Percentiles rank a stretch among this genome's conserved stretches.
Evolutionary conservation across 441 rosid species (phyloP).

Genomic region (Brassica hybrid): DNA sequence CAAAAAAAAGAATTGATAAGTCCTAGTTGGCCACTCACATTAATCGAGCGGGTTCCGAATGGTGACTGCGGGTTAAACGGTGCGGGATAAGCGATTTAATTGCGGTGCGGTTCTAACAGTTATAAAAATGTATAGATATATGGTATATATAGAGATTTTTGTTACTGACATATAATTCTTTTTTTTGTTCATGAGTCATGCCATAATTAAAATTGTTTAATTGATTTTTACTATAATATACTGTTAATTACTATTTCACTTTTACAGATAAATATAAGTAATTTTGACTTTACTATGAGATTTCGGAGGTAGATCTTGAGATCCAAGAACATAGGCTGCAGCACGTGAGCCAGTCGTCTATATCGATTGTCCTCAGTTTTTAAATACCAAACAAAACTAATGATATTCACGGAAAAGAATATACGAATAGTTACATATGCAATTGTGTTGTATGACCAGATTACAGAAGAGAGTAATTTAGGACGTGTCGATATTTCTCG

Average conservation of each 20-base stretch:
- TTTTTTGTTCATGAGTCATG: neutral
- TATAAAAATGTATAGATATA: too few relatives aligned
- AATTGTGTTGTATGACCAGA: neutral
- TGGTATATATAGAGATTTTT: too few relatives aligned
- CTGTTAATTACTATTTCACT: constrained; percentile 37
- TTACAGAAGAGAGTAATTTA: neutral
- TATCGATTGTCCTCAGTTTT: constrained; percentile 3
- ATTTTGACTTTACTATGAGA: constrained; percentile 29
- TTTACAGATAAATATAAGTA: neutral
- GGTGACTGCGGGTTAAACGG: too few relatives aligned
- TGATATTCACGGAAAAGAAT: too few relatives aligned
- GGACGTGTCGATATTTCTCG: neutral
- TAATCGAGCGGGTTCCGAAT: constrained; percentile 6
- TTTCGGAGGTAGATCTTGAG: constrained; percentile 33
- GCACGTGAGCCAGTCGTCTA: constrained; percentile 34
- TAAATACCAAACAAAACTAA: constrained; percentile 10
- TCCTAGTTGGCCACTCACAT: constrained; percentile 11
- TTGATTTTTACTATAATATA: neutral
- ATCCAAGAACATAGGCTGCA: constrained; percentile 37
- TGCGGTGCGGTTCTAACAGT: too few relatives aligned
- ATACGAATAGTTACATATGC: neutral
- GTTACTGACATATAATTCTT: neutral
- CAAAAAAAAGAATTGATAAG: neutral
- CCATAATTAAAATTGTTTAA: neutral
- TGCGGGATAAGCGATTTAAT: too few relatives aligned